Conservation (phyloP, 148 eudicot genomes). For the Persicaria maculosa region DNA sequence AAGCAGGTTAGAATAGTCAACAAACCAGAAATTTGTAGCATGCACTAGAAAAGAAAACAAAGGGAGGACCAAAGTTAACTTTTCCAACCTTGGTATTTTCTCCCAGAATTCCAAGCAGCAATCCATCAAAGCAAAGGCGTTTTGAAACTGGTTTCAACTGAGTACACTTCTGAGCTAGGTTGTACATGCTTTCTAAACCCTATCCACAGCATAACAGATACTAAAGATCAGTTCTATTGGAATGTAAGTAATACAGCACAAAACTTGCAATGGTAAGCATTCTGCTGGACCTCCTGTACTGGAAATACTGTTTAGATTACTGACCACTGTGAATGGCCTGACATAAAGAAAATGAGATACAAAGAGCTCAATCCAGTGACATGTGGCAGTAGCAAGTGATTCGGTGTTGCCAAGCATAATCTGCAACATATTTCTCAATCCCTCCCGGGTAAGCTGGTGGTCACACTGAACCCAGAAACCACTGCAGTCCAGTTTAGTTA, state of each 20-base stretch:
- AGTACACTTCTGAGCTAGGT: constrained; percentile 83
- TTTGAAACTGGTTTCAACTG: constrained; percentile 55
- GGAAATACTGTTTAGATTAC: constrained; percentile 21
- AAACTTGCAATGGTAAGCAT: background rate
- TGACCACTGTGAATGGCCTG: constrained; percentile 89
- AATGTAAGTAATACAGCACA: background rate
- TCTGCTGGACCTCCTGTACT: background rate
- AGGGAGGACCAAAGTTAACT: constrained; percentile 12
- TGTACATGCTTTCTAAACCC: constrained; percentile 88
- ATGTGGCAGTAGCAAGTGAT: constrained; percentile 55
- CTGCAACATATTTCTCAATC: constrained; percentile 72
- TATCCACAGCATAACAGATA: constrained; percentile 33
- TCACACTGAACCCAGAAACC: constrained; percentile 89
- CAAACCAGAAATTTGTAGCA: background rate
- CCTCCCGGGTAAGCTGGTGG: constrained; percentile 62
- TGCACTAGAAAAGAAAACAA: background rate
- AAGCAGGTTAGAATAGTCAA: constrained; percentile 6
- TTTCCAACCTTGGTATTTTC: constrained; percentile 78
- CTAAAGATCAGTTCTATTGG: background rate
- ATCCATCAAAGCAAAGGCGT: constrained; percentile 62
- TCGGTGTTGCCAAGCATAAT: constrained; percentile 75
- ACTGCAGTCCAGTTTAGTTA: constrained; percentile 91
- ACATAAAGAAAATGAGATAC: constrained; percentile 72
- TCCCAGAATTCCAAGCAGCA: constrained; percentile 69
- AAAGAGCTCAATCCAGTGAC: constrained; percentile 83